Percentiles rank a stretch among this genome's conserved stretches.
These are phyloP conservation scores for Sporobolomyces pararoseus DNA, from an alignment of 768 basidiomycete genomes.

Conservation along the genomic window DNA sequence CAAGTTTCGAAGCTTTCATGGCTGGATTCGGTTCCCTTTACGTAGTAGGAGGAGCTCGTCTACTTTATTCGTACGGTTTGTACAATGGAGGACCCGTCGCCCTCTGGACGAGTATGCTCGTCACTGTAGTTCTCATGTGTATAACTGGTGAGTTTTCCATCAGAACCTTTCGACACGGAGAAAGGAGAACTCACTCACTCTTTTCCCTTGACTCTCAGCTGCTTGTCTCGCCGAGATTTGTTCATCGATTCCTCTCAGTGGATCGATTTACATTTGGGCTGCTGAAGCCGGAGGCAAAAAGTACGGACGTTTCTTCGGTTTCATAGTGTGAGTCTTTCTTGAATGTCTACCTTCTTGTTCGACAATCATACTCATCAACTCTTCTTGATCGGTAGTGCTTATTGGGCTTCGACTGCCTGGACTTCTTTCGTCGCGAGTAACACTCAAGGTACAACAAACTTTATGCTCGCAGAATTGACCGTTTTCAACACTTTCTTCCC, in stretches of 20 bases:
- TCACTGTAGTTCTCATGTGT: conserved; percentile 79
- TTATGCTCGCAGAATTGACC: conserved; percentile 74
- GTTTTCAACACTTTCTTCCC: conserved; percentile 80
- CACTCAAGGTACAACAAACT: conserved; percentile 85
- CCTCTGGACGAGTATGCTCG: conserved; percentile 72
- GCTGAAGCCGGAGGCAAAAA: conserved; percentile 87
- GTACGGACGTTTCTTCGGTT: conserved; percentile 78
- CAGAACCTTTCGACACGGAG: not conserved
- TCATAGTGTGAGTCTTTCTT: conserved; percentile 58
- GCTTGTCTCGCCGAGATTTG: conserved; percentile 84
- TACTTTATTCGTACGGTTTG: conserved; percentile 73
- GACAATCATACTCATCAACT: not conserved
- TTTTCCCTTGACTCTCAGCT: conserved; percentile 50
- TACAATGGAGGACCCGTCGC: conserved; percentile 82
- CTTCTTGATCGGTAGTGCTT: conserved; percentile 54
- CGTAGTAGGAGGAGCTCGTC: conserved; percentile 71
- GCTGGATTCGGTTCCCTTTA: conserved; percentile 85
- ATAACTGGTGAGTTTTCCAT: conserved; percentile 56
- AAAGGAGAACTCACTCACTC: not conserved
- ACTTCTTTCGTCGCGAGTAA: conserved; percentile 87
- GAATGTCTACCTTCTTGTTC: not conserved
- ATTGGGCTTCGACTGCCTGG: conserved; percentile 95
- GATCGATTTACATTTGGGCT: conserved; percentile 92
- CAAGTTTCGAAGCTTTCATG: conserved; percentile 75
- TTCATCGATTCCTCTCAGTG: conserved; percentile 62